Evolutionary conservation across 192 early-diverging fungal genomes (phyloP).

Genomic region (Backusella liffmaniae): DNA sequence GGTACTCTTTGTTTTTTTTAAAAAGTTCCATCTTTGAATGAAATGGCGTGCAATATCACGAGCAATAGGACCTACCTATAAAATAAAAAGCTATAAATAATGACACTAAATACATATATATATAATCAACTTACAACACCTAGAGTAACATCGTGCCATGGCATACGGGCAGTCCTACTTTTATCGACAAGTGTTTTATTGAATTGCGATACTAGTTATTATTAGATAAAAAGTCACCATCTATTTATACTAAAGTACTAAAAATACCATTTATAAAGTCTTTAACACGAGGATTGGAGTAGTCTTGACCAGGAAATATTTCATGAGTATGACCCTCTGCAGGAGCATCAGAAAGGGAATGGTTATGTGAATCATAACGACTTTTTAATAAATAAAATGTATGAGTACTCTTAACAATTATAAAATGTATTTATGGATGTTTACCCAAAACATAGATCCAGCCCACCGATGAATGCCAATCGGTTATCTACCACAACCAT

Average conservation of each 20-base stretch:
- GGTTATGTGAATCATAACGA: conserved; percentile 80
- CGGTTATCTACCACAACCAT: conserved; percentile 76
- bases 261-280: conserved; percentile 62
- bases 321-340: conserved; percentile 36
- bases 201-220: conserved; percentile 22
- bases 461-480: conserved; percentile 79
- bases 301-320: conserved; percentile 77
- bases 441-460: conserved; percentile 81
- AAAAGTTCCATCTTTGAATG: conserved; percentile 88
- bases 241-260: neutral
- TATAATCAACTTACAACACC: conserved; percentile 48
- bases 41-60: conserved; percentile 83
- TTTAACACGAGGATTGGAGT: conserved; percentile 83
- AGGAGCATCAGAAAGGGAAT: conserved; percentile 73
- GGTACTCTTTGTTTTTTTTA: conserved; percentile 67
- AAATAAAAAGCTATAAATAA: neutral
- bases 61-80: conserved; percentile 63
- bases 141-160: conserved; percentile 88
- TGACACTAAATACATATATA: neutral
- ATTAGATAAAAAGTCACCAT: conserved; percentile 19
- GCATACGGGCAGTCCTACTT: conserved; percentile 62
- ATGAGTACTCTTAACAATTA: neutral
- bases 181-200: conserved; percentile 42
- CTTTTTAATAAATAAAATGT: conserved; percentile 35
- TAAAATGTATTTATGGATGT: conserved; percentile 13